Conservation (phyloP, 1,139 yeast species). For the Hyphopichia burtonii region DNA sequence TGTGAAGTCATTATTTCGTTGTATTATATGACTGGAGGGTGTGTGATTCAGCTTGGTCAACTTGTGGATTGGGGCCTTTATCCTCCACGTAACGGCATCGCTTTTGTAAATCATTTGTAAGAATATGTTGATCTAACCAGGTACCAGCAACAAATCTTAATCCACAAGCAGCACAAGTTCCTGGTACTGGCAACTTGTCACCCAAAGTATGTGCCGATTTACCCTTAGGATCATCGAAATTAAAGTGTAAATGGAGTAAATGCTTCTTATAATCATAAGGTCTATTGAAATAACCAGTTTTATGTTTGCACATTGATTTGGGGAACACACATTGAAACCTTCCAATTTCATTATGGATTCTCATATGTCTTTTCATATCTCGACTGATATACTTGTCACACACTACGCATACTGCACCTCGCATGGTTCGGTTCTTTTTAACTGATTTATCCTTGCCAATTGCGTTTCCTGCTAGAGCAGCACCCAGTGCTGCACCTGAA, state of each 20-base stretch:
- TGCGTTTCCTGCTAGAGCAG: conserved; percentile 1
- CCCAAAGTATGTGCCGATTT: conserved; percentile 43
- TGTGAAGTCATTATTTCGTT: too few species aligned
- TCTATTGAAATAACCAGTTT: conserved; percentile 45
- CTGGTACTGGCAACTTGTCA: conserved; percentile 40
- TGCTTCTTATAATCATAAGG: conserved; percentile 52
- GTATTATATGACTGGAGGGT: neutral
- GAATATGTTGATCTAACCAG: conserved; percentile 44
- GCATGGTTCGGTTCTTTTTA: conserved; percentile 32
- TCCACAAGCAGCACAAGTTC: conserved; percentile 42
- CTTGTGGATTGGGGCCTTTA: conserved; percentile 2
- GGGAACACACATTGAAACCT: conserved; percentile 49
- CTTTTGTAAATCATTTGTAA: conserved; percentile 21
- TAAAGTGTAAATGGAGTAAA: conserved; percentile 44
- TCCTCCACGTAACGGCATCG: conserved; percentile 24
- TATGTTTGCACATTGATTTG: conserved; percentile 40
- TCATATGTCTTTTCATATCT: conserved; percentile 45
- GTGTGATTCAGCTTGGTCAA: neutral
- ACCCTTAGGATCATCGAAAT: conserved; percentile 45
- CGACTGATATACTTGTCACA: conserved; percentile 45
- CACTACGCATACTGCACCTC: conserved; percentile 41
- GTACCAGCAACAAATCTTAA: conserved; percentile 33
- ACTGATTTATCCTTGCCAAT: conserved; percentile 9
- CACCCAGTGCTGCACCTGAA: conserved; percentile 8
- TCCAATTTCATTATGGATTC: conserved; percentile 49